phyloP scores from a whole-genome alignment of 805 yeast genomes.

The Zygotorulaspora chibaensis region DNA sequence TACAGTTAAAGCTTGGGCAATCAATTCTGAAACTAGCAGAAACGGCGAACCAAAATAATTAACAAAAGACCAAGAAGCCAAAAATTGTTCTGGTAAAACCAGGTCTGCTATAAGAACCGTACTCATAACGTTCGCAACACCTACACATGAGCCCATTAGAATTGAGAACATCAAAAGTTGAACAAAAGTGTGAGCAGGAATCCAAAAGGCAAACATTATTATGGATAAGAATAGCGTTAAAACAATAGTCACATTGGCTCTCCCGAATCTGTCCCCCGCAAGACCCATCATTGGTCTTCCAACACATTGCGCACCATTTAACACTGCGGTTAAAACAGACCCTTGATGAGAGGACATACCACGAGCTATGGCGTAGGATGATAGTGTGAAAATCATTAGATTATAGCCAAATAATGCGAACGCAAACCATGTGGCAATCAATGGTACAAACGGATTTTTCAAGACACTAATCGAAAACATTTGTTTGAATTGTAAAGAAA shows the following conservation, averaged over 20 bases:
- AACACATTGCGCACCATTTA: slow-evolving; percentile 44
- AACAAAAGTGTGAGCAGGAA: slow-evolving; percentile 40
- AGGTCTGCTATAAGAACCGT: slow-evolving; percentile 41
- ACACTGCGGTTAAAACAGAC: slow-evolving; percentile 42
- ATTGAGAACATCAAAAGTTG: slow-evolving; percentile 41
- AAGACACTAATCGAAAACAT: slow-evolving; percentile 37
- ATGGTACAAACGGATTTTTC: slow-evolving; percentile 31
- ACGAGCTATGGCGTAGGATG: slow-evolving; percentile 43
- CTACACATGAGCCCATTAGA: slow-evolving; percentile 42
- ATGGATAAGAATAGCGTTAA: slow-evolving; percentile 37
- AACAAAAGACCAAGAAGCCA: slow-evolving; percentile 39
- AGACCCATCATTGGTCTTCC: slow-evolving; percentile 50
- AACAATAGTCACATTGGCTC: slow-evolving; percentile 42
- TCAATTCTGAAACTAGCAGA: slow-evolving; percentile 48
- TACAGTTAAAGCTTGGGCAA: slow-evolving; percentile 48
- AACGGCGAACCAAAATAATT: slow-evolving; percentile 32
- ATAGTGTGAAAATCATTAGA: slow-evolving; percentile 43
- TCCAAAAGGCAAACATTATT: slow-evolving; percentile 47
- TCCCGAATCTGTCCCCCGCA: slow-evolving; percentile 43
- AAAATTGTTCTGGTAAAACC: slow-evolving; percentile 36
- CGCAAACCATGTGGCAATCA: slow-evolving; percentile 38
- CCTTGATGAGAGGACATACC: slow-evolving; percentile 46
- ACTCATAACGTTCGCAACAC: slow-evolving; percentile 43
- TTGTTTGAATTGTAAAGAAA: slow-evolving; percentile 23
- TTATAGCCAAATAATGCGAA: slow-evolving; percentile 40